Evolutionary conservation across 2,329 filamentous ascomycete genomes (phyloP), one percentile per base, ranked within the genome.

Genomic region (Hawksworthiomyces lignivorus): DNA sequence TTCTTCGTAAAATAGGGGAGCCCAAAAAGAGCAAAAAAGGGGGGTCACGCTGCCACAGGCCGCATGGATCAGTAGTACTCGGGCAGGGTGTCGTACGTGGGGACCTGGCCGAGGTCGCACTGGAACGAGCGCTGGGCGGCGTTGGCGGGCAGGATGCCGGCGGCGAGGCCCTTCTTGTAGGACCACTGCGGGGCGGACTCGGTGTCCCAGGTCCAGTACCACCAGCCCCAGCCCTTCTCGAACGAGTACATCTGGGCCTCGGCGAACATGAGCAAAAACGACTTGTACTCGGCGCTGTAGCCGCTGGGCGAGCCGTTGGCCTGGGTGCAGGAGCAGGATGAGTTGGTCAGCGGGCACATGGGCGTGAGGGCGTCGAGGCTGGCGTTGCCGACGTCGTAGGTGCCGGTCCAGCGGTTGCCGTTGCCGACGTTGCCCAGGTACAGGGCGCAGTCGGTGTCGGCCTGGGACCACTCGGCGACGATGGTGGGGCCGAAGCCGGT

Each of bases 161-260:
- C 84, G 39, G 73, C 73, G 48, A 89, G 68, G 0, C 87, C 89
- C 49, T 80, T 71, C 62, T 89, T 80, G 68, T 92, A 95, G 60
- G 88, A 95, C 92, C 92, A 98, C 65, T 96, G 87, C 29, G 48
- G 31, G 11, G 49, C 49, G 8, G 41, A 30, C 68, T 97, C 90
- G 22, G 90, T 95, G 64, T 88, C 78, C 90, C 92, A 61, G 26
- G 89, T 97, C 92, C 92, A 98, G 65, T 98, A 98, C 67, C 94
- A 96, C 92, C 92, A 98, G 36, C 92, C 92, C 82, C 85, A 92
- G 6, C 86, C 87, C 49, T 82, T 80, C 62, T 97, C 90, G 57
- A 97, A 98, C 45, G 82, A 86, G 53, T 82, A 73, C 87, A 98
- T 98, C 67, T 98, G 92, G 41, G 89, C 92, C 63, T 95, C 83